Base-by-base conservation (phyloP, 164 flowering plant genomes). In the Vitis rotundifolia region DNA sequence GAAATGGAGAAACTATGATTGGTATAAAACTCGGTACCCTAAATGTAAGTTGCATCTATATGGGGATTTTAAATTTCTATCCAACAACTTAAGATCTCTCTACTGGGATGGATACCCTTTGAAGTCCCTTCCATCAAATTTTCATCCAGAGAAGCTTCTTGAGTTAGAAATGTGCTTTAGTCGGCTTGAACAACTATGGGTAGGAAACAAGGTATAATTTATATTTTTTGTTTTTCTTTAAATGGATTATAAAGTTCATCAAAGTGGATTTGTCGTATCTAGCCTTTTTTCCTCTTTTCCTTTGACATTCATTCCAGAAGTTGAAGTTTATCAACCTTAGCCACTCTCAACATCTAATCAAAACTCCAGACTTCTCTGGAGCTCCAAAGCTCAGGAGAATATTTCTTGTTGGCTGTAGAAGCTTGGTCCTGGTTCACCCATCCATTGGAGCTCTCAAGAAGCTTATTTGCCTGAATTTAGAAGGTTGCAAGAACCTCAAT, bases 301-400 rank as follows among this genome's bases (percentile, higher is more conserved):
- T 51, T 47, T 14, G 11, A 22, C 76, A 69, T 74, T 4, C 3
- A 10, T n/a, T 63, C 1, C 26, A 3, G 2, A 66, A 49, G n/a
- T 56, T 81, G 66, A 70, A 55, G 31, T 11, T 50, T 14, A 16
- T 81, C 6, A 59, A 78, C 10, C 77, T 81, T 12, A 60, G 73
- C 49, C 18, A 68, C 18, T 81, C 78, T 0, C 49, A 16, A 8
- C 14, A 64, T 6, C 49, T 80, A 11, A 54, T 12, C 9, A 48
- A 44, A 15, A 74, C 53, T 14, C 80, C 73, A 2, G 68, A 77
- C 14, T 59, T 80, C 15, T 26, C 66, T 0, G 57, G 53, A 13
- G 15, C 51, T 16, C 75, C 80, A 44, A 59, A 68, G 55, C 76
- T 77, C 55, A 61, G 72, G 61, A 58, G 10, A 9, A 37, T 80